A percentile compares a stretch with the other conserved stretches of the same genome.
Evolutionary conservation across 1,284 basidiomycete genomes (phyloP).

Genomic region (Cryptococcus amylolentus): DNA sequence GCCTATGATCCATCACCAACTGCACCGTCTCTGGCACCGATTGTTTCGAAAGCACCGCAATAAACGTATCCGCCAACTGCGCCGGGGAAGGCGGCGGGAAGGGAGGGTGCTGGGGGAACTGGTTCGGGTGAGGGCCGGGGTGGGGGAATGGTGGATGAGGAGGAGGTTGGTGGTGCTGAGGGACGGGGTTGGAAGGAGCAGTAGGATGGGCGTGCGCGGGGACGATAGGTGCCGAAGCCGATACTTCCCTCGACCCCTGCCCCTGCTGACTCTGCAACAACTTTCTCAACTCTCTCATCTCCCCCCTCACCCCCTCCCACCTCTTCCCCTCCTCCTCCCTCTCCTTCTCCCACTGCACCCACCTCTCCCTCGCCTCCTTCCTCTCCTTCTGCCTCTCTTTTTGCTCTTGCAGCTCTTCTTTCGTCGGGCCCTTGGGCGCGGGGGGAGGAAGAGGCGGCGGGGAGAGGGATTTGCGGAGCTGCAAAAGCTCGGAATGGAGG

Average conservation of each 20-base stretch:
- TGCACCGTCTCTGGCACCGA: conserved; percentile 19
- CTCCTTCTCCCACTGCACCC: not conserved
- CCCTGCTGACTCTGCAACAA: conserved; percentile 6
- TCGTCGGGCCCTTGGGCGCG: not conserved
- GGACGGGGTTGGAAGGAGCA: not conserved
- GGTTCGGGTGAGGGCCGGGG: not conserved
- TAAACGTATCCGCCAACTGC: conserved; percentile 34
- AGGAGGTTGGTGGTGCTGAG: not conserved
- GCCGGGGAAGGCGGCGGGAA: conserved; percentile 2
- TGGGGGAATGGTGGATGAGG: conserved; percentile 3
- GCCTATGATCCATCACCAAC: conserved; percentile 23
- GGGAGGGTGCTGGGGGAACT: conserved; percentile 5
- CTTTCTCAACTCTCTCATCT: conserved; percentile 2
- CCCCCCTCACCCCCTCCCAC: conserved; percentile 15
- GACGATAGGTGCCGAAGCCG: too few relatives aligned
- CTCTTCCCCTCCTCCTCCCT: not conserved
- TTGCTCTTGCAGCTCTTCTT: not conserved
- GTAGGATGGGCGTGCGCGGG: not conserved
- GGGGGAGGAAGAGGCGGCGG: conserved; percentile 4
- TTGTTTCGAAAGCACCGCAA: conserved; percentile 21
- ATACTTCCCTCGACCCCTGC: too few relatives aligned
- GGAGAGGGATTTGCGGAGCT: conserved; percentile 28
- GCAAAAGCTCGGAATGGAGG: conserved; percentile 39
- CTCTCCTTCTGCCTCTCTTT: not conserved
- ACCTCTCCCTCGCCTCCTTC: not conserved